A percentile compares a stretch with the other conserved stretches of the same genome.
phyloP scores from a whole-genome alignment of 1,284 basidiomycete genomes.

The Peniophora sp. region DNA sequence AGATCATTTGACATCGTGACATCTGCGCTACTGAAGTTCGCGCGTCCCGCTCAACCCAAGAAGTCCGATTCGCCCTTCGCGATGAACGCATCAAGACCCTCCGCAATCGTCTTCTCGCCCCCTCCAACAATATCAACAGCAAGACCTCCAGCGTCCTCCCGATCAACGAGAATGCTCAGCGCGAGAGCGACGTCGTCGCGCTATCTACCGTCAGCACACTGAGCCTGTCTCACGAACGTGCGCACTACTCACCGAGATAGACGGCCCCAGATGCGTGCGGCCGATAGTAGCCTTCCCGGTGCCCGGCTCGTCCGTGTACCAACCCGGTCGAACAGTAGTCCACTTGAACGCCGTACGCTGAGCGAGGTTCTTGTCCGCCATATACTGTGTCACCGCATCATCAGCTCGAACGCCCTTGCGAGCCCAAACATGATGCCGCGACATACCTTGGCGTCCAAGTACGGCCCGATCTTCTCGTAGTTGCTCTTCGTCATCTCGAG shows the following conservation, averaged over 20 bases:
- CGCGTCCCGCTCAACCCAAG: conserved; percentile 27
- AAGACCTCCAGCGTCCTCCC: conserved; percentile 53
- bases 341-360: conserved; percentile 53
- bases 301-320: conserved; percentile 45
- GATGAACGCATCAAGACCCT: conserved; percentile 40
- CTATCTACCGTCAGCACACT: conserved; percentile 17
- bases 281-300: conserved; percentile 49
- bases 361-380: conserved; percentile 62
- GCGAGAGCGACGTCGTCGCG: conserved; percentile 59
- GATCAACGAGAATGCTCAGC: conserved; percentile 42
- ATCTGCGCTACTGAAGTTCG: no score
- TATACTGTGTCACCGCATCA: no score
- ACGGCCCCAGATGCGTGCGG: conserved; percentile 38
- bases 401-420: no score
- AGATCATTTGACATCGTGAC: no score
- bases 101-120: conserved; percentile 42
- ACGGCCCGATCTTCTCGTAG: conserved; percentile 34
- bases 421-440: no score
- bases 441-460: conserved; percentile 57
- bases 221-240: not conserved
- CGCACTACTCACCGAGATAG: conserved; percentile 34
- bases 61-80: conserved; percentile 44
- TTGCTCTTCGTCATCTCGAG: conserved; percentile 35
- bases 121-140: conserved; percentile 60
- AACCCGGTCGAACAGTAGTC: conserved; percentile 65